A percentile compares a stretch with the other conserved stretches of the same genome.
These are phyloP conservation scores for Petunia secreta DNA, from an alignment of 257 asterid species.

Conservation along the genomic window DNA sequence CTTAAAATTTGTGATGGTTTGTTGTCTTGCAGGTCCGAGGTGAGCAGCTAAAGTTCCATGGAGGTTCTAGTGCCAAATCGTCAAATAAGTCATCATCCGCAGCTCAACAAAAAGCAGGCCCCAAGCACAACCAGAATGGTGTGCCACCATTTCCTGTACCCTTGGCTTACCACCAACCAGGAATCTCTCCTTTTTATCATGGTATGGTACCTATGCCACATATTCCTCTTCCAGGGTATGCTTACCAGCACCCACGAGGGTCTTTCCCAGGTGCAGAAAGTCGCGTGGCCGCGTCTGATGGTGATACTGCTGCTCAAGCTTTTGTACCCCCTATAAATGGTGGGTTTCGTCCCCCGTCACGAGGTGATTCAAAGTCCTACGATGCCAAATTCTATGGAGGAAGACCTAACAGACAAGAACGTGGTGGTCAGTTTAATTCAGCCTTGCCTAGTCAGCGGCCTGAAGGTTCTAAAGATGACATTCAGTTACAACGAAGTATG, in stretches of 20 bases:
- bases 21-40: slow-evolving; percentile 53
- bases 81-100: slow-evolving; percentile 52
- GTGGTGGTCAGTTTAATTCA: slow-evolving; percentile 44
- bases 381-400: slow-evolving; percentile 56
- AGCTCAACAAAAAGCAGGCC: slow-evolving; percentile 61
- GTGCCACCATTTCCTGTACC: slow-evolving; percentile 62
- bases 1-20: slow-evolving; percentile 12
- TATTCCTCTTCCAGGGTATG: slow-evolving; percentile 58
- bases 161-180: slow-evolving; percentile 50
- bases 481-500: slow-evolving; percentile 55
- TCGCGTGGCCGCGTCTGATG: slow-evolving; percentile 46
- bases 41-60: slow-evolving; percentile 64
- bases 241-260: slow-evolving; percentile 52
- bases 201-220: slow-evolving; percentile 59
- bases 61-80: slow-evolving; percentile 54
- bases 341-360: slow-evolving; percentile 49
- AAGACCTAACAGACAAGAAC: slow-evolving; percentile 54
- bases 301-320: slow-evolving; percentile 53
- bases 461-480: slow-evolving; percentile 48
- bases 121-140: slow-evolving; percentile 61
- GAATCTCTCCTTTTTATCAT: slow-evolving; percentile 55
- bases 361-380: slow-evolving; percentile 44
- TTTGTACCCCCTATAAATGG: slow-evolving; percentile 56
- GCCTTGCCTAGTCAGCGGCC: slow-evolving; percentile 56
- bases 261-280: slow-evolving; percentile 53